Evolutionary conservation across 192 early-diverging fungal genomes (phyloP).

Genomic region (Entomortierella chlamydospora): DNA sequence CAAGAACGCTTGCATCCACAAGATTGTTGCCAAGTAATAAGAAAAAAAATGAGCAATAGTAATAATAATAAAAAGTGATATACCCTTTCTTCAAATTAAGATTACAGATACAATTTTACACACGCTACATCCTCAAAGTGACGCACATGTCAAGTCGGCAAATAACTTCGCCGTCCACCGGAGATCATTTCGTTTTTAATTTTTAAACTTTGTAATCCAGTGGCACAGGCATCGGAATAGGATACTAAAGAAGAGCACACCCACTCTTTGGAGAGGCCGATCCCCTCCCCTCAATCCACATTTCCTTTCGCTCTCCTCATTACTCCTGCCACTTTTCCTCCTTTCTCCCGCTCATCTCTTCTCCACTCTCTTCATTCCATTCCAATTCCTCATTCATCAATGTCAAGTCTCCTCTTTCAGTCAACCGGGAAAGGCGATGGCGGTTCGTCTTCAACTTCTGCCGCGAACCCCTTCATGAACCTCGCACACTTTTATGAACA

Average conservation of each 20-base stretch:
- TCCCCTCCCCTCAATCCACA: neutral
- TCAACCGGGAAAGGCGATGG: constrained; percentile 17
- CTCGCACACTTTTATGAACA: constrained; percentile 50
- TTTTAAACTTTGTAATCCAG: too few relatives aligned
- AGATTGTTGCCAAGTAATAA: constrained; percentile 48
- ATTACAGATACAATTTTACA: neutral
- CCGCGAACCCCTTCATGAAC: constrained; percentile 35
- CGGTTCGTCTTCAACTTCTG: constrained; percentile 20
- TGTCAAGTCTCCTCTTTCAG: constrained; percentile 39
- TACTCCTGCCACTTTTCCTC: neutral
- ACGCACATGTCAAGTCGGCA: neutral
- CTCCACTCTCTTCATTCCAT: neutral
- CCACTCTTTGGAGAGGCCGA: neutral
- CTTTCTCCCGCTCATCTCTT: neutral
- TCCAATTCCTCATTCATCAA: neutral
- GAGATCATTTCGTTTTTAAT: too few relatives aligned
- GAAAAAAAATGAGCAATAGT: neutral
- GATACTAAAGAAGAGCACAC: neutral
- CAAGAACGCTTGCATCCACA: constrained; percentile 72
- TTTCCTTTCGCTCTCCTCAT: neutral
- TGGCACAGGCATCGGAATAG: neutral
- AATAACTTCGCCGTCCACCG: neutral
- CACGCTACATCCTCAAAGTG: neutral
- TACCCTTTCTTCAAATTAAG: neutral
- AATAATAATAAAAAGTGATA: neutral